Base-by-base conservation (phyloP, 1,284 basidiomycete species). In the Thecaphora thlaspeos region DNA sequence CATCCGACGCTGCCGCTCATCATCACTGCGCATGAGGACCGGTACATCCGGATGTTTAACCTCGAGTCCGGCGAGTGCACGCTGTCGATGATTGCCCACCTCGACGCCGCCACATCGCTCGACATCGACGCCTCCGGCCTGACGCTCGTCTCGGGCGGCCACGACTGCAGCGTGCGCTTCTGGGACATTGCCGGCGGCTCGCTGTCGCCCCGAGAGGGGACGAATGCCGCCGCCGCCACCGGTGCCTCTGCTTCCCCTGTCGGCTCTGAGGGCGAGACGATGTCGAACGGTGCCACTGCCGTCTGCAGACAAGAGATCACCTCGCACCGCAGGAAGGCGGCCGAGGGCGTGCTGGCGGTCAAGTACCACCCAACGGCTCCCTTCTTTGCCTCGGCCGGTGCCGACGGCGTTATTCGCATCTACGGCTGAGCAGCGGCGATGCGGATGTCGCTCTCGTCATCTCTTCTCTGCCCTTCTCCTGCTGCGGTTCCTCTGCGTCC, bases 161-260 rank as follows among this genome's bases (percentile, higher is more conserved):
- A 95, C 73, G 94, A 98, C 78, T 92, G 92, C 76, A 92, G 90
- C 18, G 82, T 92, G 41, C 87, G 94, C 21, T 89, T 96, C 80
- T 98, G 94, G 95, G 90, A 96, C 79, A 81, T 96, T 50, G 83
- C 90, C n/a, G 56, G 52, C 38, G 87, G 51, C 5, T 50, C 51
- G 42, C 42, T 59, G 48, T 40, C 41, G 21, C 55, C 83, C 84
- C 44, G 43, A 46, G 14, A 40, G 38, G 38, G 18, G 18, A 21
- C 44, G 2, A 22, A 34, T 18, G 26, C 22, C 18, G 23, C 19
- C 22, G 45, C 19, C 4, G 14, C 28, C 8, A 30, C 28, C 8
- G 12, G 11, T 4, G 15, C 4, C 32, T 7, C 32, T 28, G 26
- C 26, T 28, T 11, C 26, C 26, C 7, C 26, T 5, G 11, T 11